Evolutionary conservation across 352 stramenopile species (phyloP), one percentile per base, ranked within the genome.

Genomic region (Pilasporangium apinafurcum): DNA sequence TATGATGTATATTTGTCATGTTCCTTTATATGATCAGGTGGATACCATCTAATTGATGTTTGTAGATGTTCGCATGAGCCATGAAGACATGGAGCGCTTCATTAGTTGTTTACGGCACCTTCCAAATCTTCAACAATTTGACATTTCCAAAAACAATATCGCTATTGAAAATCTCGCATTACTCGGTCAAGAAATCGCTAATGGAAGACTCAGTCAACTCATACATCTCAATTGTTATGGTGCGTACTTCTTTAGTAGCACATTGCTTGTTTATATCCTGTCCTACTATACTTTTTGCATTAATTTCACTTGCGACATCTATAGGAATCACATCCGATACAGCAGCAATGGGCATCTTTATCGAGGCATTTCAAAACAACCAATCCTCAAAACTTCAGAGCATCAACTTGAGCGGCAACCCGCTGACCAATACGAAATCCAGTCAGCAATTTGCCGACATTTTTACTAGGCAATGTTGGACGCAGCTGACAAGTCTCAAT

Each of bases 11-110:
- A 18, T 26, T 31, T 18, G 16, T 17, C 10, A 10, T 17, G 27
- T 16, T 36, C 3, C 16, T 12, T 26, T 26, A 41, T 20, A 18
- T 41, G 7, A 3, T 14, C 25, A 22, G 21, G 20, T 10, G 8
- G 2, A 46, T 12, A 16, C 27, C 17, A 12, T 40, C 5, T 12
- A 21, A 14, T 10, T 12, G 4, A 44, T 40, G 22, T 42, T 16
- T 32, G 17, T 29, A 74, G 63, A 42, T n/a, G 55, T 65, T 1
- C 33, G 36, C 1, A 81, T 87, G 67, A 75, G 66, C 0, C 44
- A 65, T 28, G 62, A 85, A 51, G 75, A 87, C 37, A 64, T 82
- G 26, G 39, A 65, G 27, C 68, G 68, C 33, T 80, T 87, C 32
- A 61, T 83, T 28, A 41, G 31, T 13, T 77, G 68, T 22, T 47